Evolutionary conservation across 2,329 filamentous ascomycete species (phyloP).

Genomic region (Fusarium sp.): DNA sequence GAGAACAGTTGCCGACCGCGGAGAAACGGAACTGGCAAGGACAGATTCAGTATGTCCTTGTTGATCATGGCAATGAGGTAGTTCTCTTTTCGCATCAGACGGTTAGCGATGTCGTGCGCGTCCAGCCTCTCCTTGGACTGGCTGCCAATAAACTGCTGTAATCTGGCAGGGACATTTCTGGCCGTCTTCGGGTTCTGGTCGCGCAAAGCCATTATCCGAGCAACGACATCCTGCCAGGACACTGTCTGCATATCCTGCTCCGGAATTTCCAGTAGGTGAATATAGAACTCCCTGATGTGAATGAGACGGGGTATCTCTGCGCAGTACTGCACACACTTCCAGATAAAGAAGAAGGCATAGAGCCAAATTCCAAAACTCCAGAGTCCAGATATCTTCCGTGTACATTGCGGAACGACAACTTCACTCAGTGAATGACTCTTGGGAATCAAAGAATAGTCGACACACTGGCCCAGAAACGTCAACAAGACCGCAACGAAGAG

Average conservation of each 20-base stretch:
- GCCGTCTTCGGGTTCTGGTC: constrained; percentile 89
- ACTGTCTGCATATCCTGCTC: constrained; percentile 91
- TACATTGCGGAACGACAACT: constrained; percentile 79
- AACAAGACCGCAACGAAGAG: constrained; percentile 85
- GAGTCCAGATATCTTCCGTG: constrained; percentile 76
- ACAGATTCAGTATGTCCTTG: constrained; percentile 92
- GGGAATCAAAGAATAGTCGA: constrained; percentile 82
- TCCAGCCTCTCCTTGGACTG: constrained; percentile 95
- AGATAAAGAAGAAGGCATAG: constrained; percentile 87
- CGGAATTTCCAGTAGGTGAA: constrained; percentile 84
- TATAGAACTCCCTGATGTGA: constrained; percentile 87
- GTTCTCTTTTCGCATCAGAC: constrained; percentile 96
- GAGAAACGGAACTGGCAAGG: constrained; percentile 86
- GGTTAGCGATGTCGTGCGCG: constrained; percentile 96
- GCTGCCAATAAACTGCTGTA: constrained; percentile 75
- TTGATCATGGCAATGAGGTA: constrained; percentile 98
- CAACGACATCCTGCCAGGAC: constrained; percentile 92
- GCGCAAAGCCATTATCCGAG: constrained; percentile 83
- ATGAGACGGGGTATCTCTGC: constrained; percentile 79
- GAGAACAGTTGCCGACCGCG: constrained; percentile 86
- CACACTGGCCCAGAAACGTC: constrained; percentile 86
- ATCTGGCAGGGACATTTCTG: constrained; percentile 63
- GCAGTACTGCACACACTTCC: constrained; percentile 80
- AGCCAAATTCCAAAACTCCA: constrained; percentile 87
- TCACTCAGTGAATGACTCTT: constrained; percentile 69